Evolutionary conservation across 768 basidiomycete genomes (phyloP), one percentile per base, ranked within the genome.

Genomic region (Pleurotus salmoneostramineus): DNA sequence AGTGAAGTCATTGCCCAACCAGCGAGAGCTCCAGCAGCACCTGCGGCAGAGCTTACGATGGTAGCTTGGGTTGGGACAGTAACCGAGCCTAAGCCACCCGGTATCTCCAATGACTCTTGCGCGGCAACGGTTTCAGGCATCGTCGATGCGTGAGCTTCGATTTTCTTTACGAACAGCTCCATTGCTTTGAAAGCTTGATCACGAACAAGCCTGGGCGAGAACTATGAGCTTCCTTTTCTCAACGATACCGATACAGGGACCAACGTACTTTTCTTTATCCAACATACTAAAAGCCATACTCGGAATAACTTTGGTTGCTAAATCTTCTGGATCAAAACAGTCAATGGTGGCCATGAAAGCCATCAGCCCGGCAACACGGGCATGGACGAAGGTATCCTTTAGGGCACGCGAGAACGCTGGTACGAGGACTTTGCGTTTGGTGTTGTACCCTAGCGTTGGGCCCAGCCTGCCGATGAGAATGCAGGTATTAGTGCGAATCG

Each of bases 131-230:
- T 78, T 66, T 73, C 82, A 58, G 73, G 78, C 95, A 99, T 91
- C 2, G 83, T 79, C 0, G 80, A 80, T 2, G 88, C 91, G 63
- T 97, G 81, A 6, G 75, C 80, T 66, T 97, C 93, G 32, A 98
- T 72, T 61, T 81, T 85, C 69, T 90, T 91, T 61, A 96, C 76
- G 65, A 97, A 95, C 49, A 96, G 74, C 44, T 93, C 91, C 56
- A 96, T 78, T 5, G 94, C 89, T 71, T 91, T 96, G 79, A 96
- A 98, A 2, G 93, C 96, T 65, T 98, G 96, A 71, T 98, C 95
- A 15, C 97, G 84, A 0, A 98, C 96, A 5, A 93, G 70, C 64
- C 96, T 98, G 63, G 0, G 43, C 4, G 45, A 15, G 48, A 36
- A 61, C 33, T 50, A 3, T 55, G 14, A 31, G 48, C 36, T 31